phyloP scores from a whole-genome alignment of 2,329 filamentous ascomycete genomes.

The Colletotrichum scovillei region DNA sequence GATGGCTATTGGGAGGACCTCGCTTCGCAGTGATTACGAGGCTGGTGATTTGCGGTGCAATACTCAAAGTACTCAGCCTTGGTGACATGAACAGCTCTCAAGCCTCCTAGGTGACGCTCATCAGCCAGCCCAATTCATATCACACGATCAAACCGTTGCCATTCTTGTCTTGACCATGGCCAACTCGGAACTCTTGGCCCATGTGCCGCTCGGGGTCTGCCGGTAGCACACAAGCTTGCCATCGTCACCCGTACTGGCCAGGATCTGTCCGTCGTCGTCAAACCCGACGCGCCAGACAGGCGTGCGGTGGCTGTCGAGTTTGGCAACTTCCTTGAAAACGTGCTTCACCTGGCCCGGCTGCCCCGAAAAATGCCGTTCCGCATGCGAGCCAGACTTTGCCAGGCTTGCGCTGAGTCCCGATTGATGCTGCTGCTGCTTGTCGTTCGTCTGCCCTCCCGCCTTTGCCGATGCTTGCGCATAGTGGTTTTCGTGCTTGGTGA shows the following conservation, averaged over 20 bases:
- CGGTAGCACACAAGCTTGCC: constrained; percentile 73
- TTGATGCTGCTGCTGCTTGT: constrained; percentile 47
- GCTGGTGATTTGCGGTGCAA: neutral
- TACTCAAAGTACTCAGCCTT: neutral
- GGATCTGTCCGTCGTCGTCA: constrained; percentile 75
- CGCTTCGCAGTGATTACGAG: neutral
- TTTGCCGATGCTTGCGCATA: constrained; percentile 26
- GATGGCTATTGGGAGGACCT: neutral
- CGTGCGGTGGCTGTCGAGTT: constrained; percentile 74
- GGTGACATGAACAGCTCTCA: neutral
- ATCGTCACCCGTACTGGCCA: constrained; percentile 82
- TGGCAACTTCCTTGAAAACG: constrained; percentile 70
- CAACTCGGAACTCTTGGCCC: constrained; percentile 71
- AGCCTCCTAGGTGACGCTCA: neutral
- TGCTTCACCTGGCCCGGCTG: constrained; percentile 76
- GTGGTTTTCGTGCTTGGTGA: constrained; percentile 49
- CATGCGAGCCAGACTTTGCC: constrained; percentile 59
- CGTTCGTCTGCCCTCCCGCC: constrained; percentile 38
- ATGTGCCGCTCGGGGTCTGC: constrained; percentile 66
- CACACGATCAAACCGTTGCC: constrained; percentile 51
- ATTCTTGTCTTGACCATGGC: constrained; percentile 68
- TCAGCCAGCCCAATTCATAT: neutral
- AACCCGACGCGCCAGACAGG: constrained; percentile 83
- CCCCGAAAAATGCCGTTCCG: constrained; percentile 64
- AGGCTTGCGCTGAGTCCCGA: constrained; percentile 65